A percentile compares a stretch with the other conserved stretches of the same genome.
Evolutionary conservation across 2,329 filamentous ascomycete species (phyloP).

Genomic region (Nigrospora oryzae): DNA sequence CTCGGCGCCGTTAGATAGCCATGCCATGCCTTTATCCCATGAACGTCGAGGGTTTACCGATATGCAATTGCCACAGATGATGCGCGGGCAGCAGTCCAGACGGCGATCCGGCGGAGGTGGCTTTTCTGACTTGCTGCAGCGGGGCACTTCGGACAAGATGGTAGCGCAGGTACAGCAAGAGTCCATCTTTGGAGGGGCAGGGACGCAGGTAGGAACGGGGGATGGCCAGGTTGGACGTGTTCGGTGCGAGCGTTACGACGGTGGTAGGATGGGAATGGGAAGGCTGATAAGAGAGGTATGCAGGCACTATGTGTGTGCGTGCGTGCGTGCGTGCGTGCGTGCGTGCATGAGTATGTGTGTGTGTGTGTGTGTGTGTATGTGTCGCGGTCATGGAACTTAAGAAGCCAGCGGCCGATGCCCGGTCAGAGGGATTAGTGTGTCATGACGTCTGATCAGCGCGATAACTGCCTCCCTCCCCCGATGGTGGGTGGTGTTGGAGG

Average conservation of each 20-base stretch:
- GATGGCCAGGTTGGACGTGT: background rate
- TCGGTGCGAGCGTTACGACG: background rate
- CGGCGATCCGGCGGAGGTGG: constrained; percentile 49
- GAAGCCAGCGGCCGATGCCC: too few species aligned
- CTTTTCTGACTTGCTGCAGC: constrained; percentile 50
- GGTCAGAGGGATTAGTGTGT: too few species aligned
- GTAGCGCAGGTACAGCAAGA: constrained; percentile 65
- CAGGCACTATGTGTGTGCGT: background rate
- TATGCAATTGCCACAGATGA: constrained; percentile 66
- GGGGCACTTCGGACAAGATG: constrained; percentile 45
- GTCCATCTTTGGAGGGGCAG: constrained; percentile 12
- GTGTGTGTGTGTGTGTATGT: too few species aligned
- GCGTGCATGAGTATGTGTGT: too few species aligned
- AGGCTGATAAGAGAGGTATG: background rate
- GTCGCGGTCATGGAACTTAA: too few species aligned
- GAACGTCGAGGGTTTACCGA: constrained; percentile 30
- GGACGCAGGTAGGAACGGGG: too few species aligned
- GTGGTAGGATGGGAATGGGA: background rate
- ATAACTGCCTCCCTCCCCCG: too few species aligned
- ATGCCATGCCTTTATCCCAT: background rate
- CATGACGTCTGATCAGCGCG: too few species aligned
- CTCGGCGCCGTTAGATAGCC: background rate
- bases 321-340: too few species aligned
- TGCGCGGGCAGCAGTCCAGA: constrained; percentile 60
- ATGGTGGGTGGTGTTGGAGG: too few species aligned